Base-by-base conservation (phyloP, 352 stramenopile species). In the Stephanocyclus meneghinianus region DNA sequence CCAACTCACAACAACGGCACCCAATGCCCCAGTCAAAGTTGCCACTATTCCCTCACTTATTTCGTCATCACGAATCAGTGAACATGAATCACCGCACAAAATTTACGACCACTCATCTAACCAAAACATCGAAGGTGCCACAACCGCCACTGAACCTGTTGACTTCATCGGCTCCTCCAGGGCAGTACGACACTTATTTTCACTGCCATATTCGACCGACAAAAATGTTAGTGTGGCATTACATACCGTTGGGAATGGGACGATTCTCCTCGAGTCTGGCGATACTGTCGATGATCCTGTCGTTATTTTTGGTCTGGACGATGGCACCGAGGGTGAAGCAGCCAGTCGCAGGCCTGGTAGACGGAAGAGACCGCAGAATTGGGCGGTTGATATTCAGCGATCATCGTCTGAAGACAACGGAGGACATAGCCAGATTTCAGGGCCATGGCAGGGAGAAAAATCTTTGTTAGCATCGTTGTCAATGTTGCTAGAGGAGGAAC, bases 161-260 rank as follows among this genome's bases (percentile, higher is more conserved):
- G 88, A 93, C 71, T 93, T 92, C 73, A 89, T 93, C 18, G 83
- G 80, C 30, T 83, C 82, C 18, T 83, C 71, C 16, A 67, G 42
- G 18, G 83, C 86, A 18, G 80, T 93, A 29, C 89, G 90, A 42
- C 69, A 83, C 30, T 40, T 93, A 15, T 92, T 93, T 80, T 89
- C 86, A 1, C 71, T 93, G 32, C 84, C 86, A 4, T 86, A 89
- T 64, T 64, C 64, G 37, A 71, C 82, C 30, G 76, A 82, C 50
- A 35, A 37, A 29, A 73, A 78, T 21, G 64, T 89, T 5, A 87
- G 77, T 63, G 71, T 93, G 2, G 88, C 86, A 5, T 50, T 92
- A 48, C 88, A 93, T 57, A 92, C 91, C 40, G 68, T 92, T 16
- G 79, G 87, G 40, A 81, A 84, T 63, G 88, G 87, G n/a, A 91